These are phyloP conservation scores for Rehmannia glutinosa DNA, from an alignment of 257 asterid genomes.

Conservation along the genomic window DNA sequence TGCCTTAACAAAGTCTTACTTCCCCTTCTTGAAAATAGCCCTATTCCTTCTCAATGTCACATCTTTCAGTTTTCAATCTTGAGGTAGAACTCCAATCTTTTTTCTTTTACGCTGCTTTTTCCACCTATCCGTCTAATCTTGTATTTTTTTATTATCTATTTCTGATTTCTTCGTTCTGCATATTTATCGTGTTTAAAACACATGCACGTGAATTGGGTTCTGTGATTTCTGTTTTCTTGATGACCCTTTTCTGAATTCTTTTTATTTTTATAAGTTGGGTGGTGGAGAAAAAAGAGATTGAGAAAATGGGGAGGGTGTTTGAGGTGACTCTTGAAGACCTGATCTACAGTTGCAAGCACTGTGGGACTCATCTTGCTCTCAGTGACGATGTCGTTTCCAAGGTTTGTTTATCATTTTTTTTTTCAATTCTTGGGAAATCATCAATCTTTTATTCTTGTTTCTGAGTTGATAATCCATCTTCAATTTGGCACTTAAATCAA, in stretches of 20 bases:
- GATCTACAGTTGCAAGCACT: constrained; percentile 81
- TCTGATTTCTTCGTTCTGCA: not conserved
- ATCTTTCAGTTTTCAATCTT: constrained; percentile 4
- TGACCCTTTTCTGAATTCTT: not conserved
- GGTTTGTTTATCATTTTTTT: constrained; percentile 32
- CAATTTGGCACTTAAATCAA: too few species aligned
- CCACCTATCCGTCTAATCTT: too few species aligned
- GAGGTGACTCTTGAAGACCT: constrained; percentile 63
- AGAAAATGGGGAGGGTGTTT: constrained; percentile 69
- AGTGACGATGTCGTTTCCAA: constrained; percentile 62
- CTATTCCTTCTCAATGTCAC: too few species aligned
- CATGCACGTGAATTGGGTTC: not conserved
- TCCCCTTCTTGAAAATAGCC: too few species aligned
- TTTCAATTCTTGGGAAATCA: constrained; percentile 5
- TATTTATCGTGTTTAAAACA: not conserved
- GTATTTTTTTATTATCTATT: constrained; percentile 4
- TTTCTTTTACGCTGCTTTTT: too few species aligned
- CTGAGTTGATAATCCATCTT: too few species aligned
- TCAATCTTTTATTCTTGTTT: not conserved
- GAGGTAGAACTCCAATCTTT: too few species aligned
- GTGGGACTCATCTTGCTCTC: constrained; percentile 75
- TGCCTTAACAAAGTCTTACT: too few species aligned
- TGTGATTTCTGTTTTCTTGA: not conserved
- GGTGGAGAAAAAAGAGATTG: not conserved
- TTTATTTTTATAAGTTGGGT: not conserved